Conservation (phyloP, 495 filamentous ascomycete species). For the Tricharina praecox region DNA sequence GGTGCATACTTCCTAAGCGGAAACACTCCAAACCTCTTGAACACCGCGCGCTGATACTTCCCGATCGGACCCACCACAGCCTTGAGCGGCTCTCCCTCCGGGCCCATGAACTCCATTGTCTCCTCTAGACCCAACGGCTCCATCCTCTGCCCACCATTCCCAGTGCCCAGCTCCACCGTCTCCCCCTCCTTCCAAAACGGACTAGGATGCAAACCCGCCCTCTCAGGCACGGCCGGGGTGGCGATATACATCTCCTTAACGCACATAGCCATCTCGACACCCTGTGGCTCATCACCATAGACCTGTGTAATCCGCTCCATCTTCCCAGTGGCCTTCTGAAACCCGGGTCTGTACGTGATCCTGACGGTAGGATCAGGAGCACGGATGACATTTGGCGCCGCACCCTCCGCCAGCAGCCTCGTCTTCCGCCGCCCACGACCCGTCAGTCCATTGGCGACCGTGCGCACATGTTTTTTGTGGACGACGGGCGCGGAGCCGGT, state of each 20-base stretch:
- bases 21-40: constrained; percentile 21
- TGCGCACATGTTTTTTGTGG: not conserved
- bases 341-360: constrained; percentile 23
- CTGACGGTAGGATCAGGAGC: constrained; percentile 20
- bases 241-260: constrained; percentile 20
- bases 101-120: constrained; percentile 10
- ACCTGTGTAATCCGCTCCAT: constrained; percentile 20
- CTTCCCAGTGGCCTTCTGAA: constrained; percentile 23
- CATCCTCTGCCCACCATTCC: constrained; percentile 5
- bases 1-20: constrained; percentile 12
- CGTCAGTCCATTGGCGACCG: not conserved
- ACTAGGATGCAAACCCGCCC: constrained; percentile 7
- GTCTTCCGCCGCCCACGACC: constrained; percentile 1
- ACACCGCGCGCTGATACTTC: constrained; percentile 15
- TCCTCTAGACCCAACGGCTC: not conserved
- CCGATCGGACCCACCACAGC: constrained; percentile 16
- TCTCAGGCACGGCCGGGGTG: constrained; percentile 19
- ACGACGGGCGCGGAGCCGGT: constrained; percentile 8
- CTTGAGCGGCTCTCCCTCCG: constrained; percentile 7
- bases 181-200: constrained; percentile 17
- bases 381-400: constrained; percentile 1
- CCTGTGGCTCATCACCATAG: constrained; percentile 14
- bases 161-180: constrained; percentile 8
- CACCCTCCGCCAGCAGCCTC: constrained; percentile 5
- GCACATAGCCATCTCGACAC: constrained; percentile 14